These are phyloP conservation scores for Fusarium aywerte DNA, from an alignment of 2,329 filamentous ascomycete genomes.

Conservation along the genomic window DNA sequence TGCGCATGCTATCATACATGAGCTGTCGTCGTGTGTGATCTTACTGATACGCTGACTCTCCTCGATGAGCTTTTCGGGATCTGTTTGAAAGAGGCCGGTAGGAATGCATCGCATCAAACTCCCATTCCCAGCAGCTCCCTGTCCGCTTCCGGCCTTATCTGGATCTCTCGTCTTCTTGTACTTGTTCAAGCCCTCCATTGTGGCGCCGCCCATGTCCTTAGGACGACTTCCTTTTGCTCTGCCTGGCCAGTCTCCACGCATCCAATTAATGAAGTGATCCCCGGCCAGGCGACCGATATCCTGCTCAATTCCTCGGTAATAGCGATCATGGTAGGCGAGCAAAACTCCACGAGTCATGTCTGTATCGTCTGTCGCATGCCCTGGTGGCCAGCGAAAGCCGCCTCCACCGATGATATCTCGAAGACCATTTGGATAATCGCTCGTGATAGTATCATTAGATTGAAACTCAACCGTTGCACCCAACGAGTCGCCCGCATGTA, in stretches of 20 bases:
- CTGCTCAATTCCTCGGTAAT: slow-evolving; percentile 6
- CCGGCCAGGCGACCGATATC: slow-evolving; percentile 52
- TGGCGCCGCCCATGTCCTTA: slow-evolving; percentile 55
- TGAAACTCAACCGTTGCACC: slow-evolving; percentile 59
- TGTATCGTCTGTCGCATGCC: slow-evolving; percentile 61
- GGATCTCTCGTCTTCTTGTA: slow-evolving; percentile 43
- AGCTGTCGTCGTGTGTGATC: slow-evolving; percentile 54
- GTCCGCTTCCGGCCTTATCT: slow-evolving; percentile 51
- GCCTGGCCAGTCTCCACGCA: slow-evolving; percentile 56
- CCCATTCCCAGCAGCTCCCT: slow-evolving; percentile 56
- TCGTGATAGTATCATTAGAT: slow-evolving; percentile 49
- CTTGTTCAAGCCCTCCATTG: slow-evolving; percentile 46
- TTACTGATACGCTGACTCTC: slow-evolving; percentile 54
- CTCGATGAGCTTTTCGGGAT: slow-evolving; percentile 41
- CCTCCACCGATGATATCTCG: slow-evolving; percentile 59
- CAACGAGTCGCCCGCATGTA: slow-evolving; percentile 60
- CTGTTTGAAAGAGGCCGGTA: slow-evolving; percentile 54
- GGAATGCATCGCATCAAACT: slow-evolving; percentile 61
- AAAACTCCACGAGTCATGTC: slow-evolving; percentile 59
- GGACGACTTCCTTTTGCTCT: slow-evolving; percentile 50
- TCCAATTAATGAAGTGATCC: slow-evolving; percentile 56
- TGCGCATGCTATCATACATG: slow-evolving; percentile 52
- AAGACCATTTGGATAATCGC: slow-evolving; percentile 51
- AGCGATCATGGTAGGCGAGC: slow-evolving; percentile 53
- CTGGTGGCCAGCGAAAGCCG: slow-evolving; percentile 54